These are phyloP conservation scores for Leishmania mexicana DNA, from an alignment of 208 protist species.

Conservation along the genomic window DNA sequence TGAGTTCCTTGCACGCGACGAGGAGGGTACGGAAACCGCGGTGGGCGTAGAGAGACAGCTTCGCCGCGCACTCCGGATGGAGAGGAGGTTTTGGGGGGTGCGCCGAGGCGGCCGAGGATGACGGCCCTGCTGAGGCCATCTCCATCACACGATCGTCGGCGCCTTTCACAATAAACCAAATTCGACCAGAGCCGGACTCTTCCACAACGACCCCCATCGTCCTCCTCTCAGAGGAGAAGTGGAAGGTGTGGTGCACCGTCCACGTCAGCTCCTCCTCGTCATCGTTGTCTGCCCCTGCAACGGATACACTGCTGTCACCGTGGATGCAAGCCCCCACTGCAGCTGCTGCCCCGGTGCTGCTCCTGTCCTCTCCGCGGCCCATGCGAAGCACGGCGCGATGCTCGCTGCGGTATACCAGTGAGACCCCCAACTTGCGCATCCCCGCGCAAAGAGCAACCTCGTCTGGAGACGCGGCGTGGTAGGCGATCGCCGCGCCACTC, in stretches of 20 bases:
- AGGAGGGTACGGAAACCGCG: conserved; percentile 81
- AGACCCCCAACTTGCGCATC: conserved; percentile 59
- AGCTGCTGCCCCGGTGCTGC: neutral
- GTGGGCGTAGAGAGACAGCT: conserved; percentile 61
- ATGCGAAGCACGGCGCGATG: conserved; percentile 30
- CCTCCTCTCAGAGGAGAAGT: conserved; percentile 88
- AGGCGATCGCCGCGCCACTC: conserved; percentile 23
- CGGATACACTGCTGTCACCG: neutral
- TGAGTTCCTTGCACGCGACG: conserved; percentile 63
- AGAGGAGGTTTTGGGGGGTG: neutral
- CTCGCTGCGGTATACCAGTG: conserved; percentile 40
- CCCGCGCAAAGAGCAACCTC: conserved; percentile 93
- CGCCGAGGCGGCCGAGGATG: neutral
- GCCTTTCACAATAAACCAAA: conserved; percentile 84
- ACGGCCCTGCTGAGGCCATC: conserved; percentile 30
- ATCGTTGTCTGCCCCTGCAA: neutral
- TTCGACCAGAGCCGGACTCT: conserved; percentile 24
- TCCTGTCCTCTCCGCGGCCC: neutral
- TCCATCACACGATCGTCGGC: conserved; percentile 84
- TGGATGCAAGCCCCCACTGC: neutral
- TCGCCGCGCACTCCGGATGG: conserved; percentile 25
- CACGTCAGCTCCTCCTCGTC: conserved; percentile 38
- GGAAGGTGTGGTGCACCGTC: conserved; percentile 79
- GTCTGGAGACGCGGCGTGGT: conserved; percentile 94
- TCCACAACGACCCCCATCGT: conserved; percentile 89